phyloP scores from a whole-genome alignment of 441 rosid species.

The Erysimum cheiri region DNA sequence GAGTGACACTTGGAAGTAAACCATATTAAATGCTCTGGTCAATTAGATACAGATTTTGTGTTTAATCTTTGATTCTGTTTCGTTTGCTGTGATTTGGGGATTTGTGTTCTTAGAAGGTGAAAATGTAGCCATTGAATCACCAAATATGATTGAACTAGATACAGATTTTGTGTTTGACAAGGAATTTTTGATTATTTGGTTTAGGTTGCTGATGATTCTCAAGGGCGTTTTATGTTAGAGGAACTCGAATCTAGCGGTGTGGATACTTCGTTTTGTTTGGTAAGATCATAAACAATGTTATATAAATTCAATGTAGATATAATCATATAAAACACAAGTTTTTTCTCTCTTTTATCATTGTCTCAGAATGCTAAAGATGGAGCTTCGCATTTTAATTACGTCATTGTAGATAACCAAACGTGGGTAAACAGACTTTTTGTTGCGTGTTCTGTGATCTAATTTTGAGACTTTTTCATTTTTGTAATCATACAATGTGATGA shows the following conservation, averaged over 20 bases:
- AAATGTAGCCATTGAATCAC: not conserved
- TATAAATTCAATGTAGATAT: not conserved
- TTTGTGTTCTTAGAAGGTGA: too few relatives aligned
- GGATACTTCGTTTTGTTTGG: conserved; percentile 77
- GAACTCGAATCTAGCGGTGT: conserved; percentile 83
- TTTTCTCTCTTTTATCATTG: not conserved
- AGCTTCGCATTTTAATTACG: conserved; percentile 81
- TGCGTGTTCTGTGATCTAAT: conserved; percentile 7
- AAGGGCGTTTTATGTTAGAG: conserved; percentile 67
- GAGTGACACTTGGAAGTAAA: too few relatives aligned
- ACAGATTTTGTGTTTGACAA: not conserved
- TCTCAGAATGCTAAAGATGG: conserved; percentile 80
- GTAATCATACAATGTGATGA: not conserved
- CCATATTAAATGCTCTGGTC: too few relatives aligned
- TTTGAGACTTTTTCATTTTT: not conserved
- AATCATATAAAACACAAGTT: not conserved
- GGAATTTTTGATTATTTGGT: not conserved
- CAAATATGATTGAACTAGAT: not conserved
- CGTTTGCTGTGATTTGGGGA: too few relatives aligned
- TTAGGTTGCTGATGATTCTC: conserved; percentile 79
- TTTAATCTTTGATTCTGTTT: too few relatives aligned
- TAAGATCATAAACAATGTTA: conserved; percentile 48
- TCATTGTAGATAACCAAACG: conserved; percentile 88
- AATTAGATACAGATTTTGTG: too few relatives aligned
- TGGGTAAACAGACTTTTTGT: conserved; percentile 44